A percentile compares a stretch with the other conserved stretches of the same genome.
phyloP scores from a whole-genome alignment of 805 yeast genomes.

The Lachancea meyersii region DNA sequence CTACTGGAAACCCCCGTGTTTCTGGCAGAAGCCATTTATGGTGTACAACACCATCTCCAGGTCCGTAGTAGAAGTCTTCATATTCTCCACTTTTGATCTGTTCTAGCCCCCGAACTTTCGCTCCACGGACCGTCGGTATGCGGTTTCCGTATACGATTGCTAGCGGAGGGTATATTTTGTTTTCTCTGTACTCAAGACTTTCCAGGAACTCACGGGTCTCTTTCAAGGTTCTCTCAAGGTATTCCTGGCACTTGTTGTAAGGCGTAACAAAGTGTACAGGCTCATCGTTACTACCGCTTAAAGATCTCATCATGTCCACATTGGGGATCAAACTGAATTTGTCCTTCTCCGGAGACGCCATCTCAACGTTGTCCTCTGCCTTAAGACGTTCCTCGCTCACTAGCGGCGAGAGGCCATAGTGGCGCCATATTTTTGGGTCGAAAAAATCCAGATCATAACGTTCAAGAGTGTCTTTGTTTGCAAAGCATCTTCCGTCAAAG shows the following conservation, averaged over 20 bases:
- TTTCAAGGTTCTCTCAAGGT: conserved; percentile 54
- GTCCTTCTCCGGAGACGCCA: conserved; percentile 5
- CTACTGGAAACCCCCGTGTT: conserved; percentile 62
- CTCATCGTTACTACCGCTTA: conserved; percentile 9
- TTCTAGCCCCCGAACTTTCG: conserved; percentile 52
- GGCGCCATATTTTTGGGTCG: conserved; percentile 74
- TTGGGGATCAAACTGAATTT: conserved; percentile 13
- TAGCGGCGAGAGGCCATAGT: conserved; percentile 68
- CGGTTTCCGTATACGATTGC: conserved; percentile 74
- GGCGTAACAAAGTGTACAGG: conserved; percentile 23
- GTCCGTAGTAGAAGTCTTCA: conserved; percentile 73
- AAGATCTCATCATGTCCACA: conserved; percentile 11
- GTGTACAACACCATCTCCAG: conserved; percentile 91
- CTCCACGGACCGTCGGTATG: conserved; percentile 82
- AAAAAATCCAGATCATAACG: conserved; percentile 65
- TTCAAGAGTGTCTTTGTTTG: conserved; percentile 53
- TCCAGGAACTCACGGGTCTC: conserved; percentile 52
- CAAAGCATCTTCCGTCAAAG: conserved; percentile 64
- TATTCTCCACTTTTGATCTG: conserved; percentile 69
- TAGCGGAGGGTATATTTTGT: conserved; percentile 69
- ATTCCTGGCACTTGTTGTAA: conserved; percentile 53
- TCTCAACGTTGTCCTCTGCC: conserved; percentile 9
- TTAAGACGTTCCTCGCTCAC: conserved; percentile 38
- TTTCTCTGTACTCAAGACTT: conserved; percentile 48
- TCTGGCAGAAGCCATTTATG: conserved; percentile 80